Conservation (phyloP, 2,329 filamentous ascomycete genomes). For the Ophiostoma tasmaniense region DNA sequence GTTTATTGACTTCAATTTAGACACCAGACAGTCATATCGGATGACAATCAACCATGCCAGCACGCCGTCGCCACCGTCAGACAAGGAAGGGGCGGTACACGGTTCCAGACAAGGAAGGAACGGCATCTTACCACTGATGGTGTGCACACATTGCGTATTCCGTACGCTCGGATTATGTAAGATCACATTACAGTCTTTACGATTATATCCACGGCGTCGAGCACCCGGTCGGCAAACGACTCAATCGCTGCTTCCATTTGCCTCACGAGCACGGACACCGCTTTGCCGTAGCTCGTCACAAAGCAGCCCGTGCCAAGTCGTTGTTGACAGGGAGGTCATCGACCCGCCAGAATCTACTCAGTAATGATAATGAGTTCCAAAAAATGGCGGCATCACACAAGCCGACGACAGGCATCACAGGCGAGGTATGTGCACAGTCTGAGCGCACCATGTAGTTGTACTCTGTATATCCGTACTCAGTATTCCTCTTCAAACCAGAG, state of each 20-base stretch:
- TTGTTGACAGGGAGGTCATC: background rate
- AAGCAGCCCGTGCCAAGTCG: background rate
- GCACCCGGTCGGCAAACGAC: background rate
- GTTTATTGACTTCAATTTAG: background rate
- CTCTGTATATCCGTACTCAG: no score
- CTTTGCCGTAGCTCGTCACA: background rate
- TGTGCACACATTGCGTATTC: background rate
- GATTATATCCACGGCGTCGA: background rate
- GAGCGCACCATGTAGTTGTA: background rate
- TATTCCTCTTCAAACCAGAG: no score
- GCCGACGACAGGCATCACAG: background rate
- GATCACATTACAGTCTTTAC: background rate
- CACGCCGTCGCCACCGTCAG: background rate
- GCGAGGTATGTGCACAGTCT: constrained; percentile 1
- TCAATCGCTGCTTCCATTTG: background rate
- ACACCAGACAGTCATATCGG: background rate
- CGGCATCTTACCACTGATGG: background rate
- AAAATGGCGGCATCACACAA: background rate
- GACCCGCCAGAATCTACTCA: background rate
- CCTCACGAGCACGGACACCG: background rate
- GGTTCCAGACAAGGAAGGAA: background rate
- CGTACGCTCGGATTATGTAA: background rate
- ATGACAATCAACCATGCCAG: background rate
- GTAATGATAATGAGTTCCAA: no score
- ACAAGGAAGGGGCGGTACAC: background rate